Evolutionary conservation across 2,329 filamentous ascomycete genomes (phyloP).

Genomic region (Xylariaceae sp.): DNA sequence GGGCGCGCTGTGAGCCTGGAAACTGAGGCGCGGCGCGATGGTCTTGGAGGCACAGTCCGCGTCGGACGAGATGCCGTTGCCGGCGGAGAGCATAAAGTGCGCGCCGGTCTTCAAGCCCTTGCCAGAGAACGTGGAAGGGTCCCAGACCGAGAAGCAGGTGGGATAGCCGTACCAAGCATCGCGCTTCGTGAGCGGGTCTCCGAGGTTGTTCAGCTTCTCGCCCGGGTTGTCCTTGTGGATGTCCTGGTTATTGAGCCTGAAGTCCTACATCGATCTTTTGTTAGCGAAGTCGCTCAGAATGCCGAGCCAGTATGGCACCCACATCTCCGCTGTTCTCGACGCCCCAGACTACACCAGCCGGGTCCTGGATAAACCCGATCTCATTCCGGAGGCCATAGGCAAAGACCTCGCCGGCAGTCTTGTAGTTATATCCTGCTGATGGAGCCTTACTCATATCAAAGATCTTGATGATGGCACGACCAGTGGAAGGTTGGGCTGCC

Average conservation of each 20-base stretch:
- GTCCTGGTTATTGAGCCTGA: conserved; percentile 46
- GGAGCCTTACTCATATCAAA: conserved; percentile 35
- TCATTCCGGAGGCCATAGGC: conserved; percentile 54
- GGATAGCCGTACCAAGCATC: conserved; percentile 54
- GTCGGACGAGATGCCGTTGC: conserved; percentile 10
- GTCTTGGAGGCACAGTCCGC: conserved; percentile 16
- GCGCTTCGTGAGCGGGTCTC: conserved; percentile 24
- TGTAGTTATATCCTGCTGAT: conserved; percentile 32
- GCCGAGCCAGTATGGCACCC: neutral
- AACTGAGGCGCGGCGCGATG: conserved; percentile 42
- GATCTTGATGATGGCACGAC: conserved; percentile 37
- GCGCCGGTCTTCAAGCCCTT: conserved; percentile 20
- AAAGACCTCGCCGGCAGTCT: conserved; percentile 34
- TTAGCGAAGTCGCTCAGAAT: too few relatives aligned
- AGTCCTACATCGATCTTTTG: too few relatives aligned
- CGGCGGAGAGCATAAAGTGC: conserved; percentile 16
- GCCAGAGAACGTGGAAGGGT: conserved; percentile 31
- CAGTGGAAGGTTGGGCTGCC: conserved; percentile 27
- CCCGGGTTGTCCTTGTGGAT: conserved; percentile 59
- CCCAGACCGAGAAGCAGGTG: conserved; percentile 54
- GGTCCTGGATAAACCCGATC: conserved; percentile 54
- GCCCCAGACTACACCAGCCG: conserved; percentile 38
- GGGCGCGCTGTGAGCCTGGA: conserved; percentile 57
- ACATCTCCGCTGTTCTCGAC: conserved; percentile 17
- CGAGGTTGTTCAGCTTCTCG: conserved; percentile 60